These are phyloP conservation scores for Notholithocarpus densiflorus DNA, from an alignment of 306 rosid species.

Conservation along the genomic window DNA sequence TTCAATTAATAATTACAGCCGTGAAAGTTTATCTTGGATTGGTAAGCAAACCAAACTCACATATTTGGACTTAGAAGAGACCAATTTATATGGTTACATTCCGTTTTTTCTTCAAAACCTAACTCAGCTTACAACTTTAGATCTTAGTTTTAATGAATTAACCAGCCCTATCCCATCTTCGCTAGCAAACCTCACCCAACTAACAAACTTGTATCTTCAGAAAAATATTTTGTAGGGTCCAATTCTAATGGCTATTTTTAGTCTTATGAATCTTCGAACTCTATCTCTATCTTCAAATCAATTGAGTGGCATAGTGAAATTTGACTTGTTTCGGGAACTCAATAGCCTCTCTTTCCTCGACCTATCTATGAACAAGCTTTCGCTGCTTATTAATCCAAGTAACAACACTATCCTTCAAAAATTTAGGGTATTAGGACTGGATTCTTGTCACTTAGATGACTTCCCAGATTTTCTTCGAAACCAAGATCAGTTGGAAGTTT, in stretches of 20 bases:
- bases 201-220: rapidly evolving
- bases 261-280: neutral
- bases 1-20: no score
- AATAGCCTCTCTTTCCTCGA: neutral
- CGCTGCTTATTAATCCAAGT: neutral
- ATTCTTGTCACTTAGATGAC: neutral
- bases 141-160: no score
- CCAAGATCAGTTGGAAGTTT: neutral
- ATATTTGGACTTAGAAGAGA: no score
- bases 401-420: neutral
- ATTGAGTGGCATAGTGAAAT: neutral
- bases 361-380: neutral
- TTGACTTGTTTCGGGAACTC: neutral
- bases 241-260: neutral
- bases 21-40: no score
- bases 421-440: no score
- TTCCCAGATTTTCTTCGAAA: neutral
- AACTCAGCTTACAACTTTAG: no score
- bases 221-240: neutral
- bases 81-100: no score
- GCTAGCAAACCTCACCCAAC: no score
- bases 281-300: rapidly evolving
- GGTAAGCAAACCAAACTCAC: no score
- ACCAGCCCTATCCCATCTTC: no score
- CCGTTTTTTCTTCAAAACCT: no score